Percentiles rank a stretch among this genome's conserved stretches.
These are phyloP conservation scores for Thuja plicata DNA, from an alignment of 83 land plant species.

Conservation along the genomic window DNA sequence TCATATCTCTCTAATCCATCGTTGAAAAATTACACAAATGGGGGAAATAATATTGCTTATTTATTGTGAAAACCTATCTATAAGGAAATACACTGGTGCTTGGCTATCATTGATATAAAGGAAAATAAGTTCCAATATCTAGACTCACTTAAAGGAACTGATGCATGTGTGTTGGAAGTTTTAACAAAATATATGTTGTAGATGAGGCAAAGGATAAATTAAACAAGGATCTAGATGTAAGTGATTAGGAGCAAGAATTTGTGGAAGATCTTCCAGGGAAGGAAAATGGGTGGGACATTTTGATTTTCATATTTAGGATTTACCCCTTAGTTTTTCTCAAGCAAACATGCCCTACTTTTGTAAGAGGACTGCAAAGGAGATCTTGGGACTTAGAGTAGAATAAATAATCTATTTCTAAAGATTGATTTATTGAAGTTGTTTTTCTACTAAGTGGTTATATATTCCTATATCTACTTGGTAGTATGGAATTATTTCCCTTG, in stretches of 20 bases:
- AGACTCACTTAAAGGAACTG: too few species aligned
- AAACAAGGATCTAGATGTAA: too few species aligned
- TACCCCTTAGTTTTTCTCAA: slow-evolving; percentile 55
- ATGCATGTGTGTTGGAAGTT: slow-evolving; percentile 48
- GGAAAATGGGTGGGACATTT: slow-evolving; percentile 72
- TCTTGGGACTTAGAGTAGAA: slow-evolving; percentile 54
- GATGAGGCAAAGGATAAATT: slow-evolving; percentile 81
- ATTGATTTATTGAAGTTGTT: neutral
- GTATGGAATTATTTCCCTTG: neutral
- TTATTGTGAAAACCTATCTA: too few species aligned
- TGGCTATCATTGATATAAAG: too few species aligned
- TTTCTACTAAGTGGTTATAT: neutral
- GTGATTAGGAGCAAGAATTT: too few species aligned
- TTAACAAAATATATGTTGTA: slow-evolving; percentile 67
- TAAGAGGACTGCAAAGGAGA: slow-evolving; percentile 71
- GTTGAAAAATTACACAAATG: too few species aligned
- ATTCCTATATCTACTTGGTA: neutral
- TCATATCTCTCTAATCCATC: too few species aligned
- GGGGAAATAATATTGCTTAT: too few species aligned
- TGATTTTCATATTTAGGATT: slow-evolving; percentile 71
- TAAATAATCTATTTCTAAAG: slow-evolving; percentile 11
- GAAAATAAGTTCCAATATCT: too few species aligned
- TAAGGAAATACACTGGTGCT: slow-evolving; percentile 86
- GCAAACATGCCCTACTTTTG: too few species aligned
- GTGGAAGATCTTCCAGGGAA: too few species aligned